Conservation (phyloP, 2,329 filamentous ascomycete species). For the Waltergamsia citrina region DNA sequence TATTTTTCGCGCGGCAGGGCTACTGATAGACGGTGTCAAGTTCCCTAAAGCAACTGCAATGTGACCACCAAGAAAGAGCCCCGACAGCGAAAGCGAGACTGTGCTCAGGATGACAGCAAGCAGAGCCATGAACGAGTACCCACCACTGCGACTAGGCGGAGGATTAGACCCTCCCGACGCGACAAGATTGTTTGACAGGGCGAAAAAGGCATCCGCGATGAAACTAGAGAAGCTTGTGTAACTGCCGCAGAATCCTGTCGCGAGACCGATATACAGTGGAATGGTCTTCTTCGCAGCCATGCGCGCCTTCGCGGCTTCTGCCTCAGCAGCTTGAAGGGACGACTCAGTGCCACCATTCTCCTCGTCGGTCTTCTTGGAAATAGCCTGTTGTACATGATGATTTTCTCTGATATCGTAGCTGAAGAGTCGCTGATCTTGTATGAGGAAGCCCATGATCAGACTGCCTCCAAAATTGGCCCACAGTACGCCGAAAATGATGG, state of each 20-base stretch:
- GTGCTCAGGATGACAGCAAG: slow-evolving; percentile 67
- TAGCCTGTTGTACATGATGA: background rate
- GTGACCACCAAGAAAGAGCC: slow-evolving; percentile 65
- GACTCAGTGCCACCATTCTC: slow-evolving; percentile 19
- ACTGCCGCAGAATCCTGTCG: slow-evolving; percentile 81
- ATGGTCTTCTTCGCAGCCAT: slow-evolving; percentile 70
- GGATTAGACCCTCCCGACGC: slow-evolving; percentile 22
- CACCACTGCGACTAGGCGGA: slow-evolving; percentile 48
- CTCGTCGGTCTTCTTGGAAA: slow-evolving; percentile 17
- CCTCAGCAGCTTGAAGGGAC: slow-evolving; percentile 20
- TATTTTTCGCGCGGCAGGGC: slow-evolving; percentile 42
- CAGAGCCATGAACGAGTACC: slow-evolving; percentile 76
- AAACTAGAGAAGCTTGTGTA: slow-evolving; percentile 88
- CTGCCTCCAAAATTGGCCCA: slow-evolving; percentile 87
- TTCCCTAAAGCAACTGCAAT: slow-evolving; percentile 54
- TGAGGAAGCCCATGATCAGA: slow-evolving; percentile 75
- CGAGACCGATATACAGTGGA: slow-evolving; percentile 77
- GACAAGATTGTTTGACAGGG: slow-evolving; percentile 63
- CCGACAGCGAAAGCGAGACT: slow-evolving; percentile 59
- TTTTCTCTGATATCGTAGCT: slow-evolving; percentile 17
- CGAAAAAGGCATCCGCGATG: slow-evolving; percentile 70
- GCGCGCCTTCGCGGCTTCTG: slow-evolving; percentile 46
- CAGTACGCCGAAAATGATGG: slow-evolving; percentile 62
- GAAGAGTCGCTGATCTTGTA: slow-evolving; percentile 71
- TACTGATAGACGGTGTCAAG: slow-evolving; percentile 51